Evolutionary conservation across 176 grass and related monocot genomes (phyloP), one percentile per base, ranked within the genome.

Genomic region (Juncus inflexus): DNA sequence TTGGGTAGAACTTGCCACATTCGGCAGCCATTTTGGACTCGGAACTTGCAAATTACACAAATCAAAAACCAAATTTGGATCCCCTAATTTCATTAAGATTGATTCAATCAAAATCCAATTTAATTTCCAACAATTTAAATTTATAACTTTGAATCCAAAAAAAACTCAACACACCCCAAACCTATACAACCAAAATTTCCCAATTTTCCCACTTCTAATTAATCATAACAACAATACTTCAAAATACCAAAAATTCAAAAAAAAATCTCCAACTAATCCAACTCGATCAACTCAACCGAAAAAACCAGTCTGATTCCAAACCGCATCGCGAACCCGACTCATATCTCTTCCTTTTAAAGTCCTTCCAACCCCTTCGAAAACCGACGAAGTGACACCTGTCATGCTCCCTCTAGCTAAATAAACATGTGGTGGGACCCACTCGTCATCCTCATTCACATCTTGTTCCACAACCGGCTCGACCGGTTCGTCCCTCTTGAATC

Each of bases 281-380:
- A 4, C 15, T 37, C 3, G 67, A 35, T 52, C 7, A 14, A 77
- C 3, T 76, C 63, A 95, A 1, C 91, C 91, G 57, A 82, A 85
- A 78, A 96, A 96, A 2, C 92, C 87, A 7, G 84, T 96, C 52
- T 79, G 84, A 73, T 78, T 96, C 92, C 92, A 96, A 63, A 96
- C 92, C 9, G 87, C 92, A 56, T 96, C 87, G 62, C 87, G 87
- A 40, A 96, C 92, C 63, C 92, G 82, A 10, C 84, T 86, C 60
- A 90, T 77, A 78, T 96, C 92, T 3, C 92, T 79, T 40, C 92
- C 92, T 63, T 96, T 96, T 11, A 96, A 81, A 65, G 92, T 96
- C 59, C 92, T 81, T 2, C 92, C 92, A 13, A 41, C 84, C 42
- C 92, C 92, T 55, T 96, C 92, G 55, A 96, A 73, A 41, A 96